These are phyloP conservation scores for Paramyrothecium roridum DNA, from an alignment of 2,329 filamentous ascomycete species.

Conservation along the genomic window DNA sequence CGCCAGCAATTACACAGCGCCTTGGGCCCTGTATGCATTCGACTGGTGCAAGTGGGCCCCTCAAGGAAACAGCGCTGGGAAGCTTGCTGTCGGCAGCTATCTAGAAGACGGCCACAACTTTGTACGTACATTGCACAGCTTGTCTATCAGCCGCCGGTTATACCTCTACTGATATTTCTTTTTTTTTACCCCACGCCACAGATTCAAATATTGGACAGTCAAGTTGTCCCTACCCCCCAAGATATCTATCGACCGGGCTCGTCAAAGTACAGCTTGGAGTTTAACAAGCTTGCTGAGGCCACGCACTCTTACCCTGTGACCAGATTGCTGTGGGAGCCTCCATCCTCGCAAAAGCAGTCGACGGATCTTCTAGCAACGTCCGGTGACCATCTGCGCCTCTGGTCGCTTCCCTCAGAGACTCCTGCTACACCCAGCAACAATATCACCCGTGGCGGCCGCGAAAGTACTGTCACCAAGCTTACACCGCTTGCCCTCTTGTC, in stretches of 20 bases:
- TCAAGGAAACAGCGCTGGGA: conserved; percentile 76
- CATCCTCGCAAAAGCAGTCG: conserved; percentile 89
- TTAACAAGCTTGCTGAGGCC: conserved; percentile 90
- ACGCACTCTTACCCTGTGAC: conserved; percentile 98
- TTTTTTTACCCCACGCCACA: conserved; percentile 31
- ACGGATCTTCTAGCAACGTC: conserved; percentile 94
- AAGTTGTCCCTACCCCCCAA: conserved; percentile 67
- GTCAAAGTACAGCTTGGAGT: conserved; percentile 77
- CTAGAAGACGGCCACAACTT: conserved; percentile 98
- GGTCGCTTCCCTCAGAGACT: conserved; percentile 80
- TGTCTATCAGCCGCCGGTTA: not conserved
- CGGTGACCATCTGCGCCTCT: conserved; percentile 88
- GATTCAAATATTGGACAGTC: conserved; percentile 96
- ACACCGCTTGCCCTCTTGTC: conserved; percentile 90
- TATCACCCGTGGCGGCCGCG: conserved; percentile 57
- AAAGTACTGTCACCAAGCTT: conserved; percentile 69
- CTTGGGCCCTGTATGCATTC: conserved; percentile 94
- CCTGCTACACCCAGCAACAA: conserved; percentile 58
- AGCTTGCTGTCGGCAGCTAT: conserved; percentile 93
- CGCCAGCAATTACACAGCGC: conserved; percentile 90
- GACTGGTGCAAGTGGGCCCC: conserved; percentile 99
- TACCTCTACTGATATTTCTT: not conserved
- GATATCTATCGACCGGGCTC: conserved; percentile 67
- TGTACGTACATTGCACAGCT: conserved; percentile 48
- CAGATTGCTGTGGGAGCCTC: conserved; percentile 91